Base-by-base conservation (phyloP, 148 eudicot genomes). In the Vaccinium vitisidaea region DNA sequence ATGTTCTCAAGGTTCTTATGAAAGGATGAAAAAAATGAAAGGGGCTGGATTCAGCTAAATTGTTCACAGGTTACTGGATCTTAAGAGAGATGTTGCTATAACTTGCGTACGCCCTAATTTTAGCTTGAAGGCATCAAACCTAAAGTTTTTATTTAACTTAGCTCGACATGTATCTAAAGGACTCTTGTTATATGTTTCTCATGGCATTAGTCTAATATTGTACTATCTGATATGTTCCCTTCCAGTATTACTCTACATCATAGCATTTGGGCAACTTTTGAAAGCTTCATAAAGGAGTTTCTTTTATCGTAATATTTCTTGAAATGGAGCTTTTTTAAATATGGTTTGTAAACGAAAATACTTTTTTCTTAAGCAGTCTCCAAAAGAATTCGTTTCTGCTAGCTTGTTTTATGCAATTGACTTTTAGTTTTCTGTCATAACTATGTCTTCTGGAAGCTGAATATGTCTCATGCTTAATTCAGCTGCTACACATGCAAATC, bases 401-500 rank as follows among this genome's bases (percentile, higher is more conserved):
- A 3, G 76, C 75, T 84, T 25, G 49, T 63, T 80, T 39, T 55
- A 21, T 80, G 54, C 77, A 32, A 36, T 30, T 56, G 19, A 48
- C 55, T 50, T 8, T 53, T 50, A 78, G 63, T 67, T 39, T 76
- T 73, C 18, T 18, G n/a, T n/a, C 2, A 49, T 50, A 58, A 76
- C 23, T 83, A 46, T 70, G 32, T 65, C 53, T 19, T 73, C 77
- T 30, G 71, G 63, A 79, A 59, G 54, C 85, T 87, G 77, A 90
- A n/a, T 67, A 32, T 74, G 59, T 78, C 50, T 77, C 46, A 56
- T 81, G 36, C 85, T 82, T 59, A n/a, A 67, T 92, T 87, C 96
- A 97, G 99, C 99, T 88, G 88, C 98, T 75, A 97, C 98, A 39
- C 96, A 90, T 86, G 88, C 87, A 18, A 94, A 92, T 85, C 87